Evolutionary conservation across 495 filamentous ascomycete species (phyloP).

Genomic region (Geoglossum glabrum): DNA sequence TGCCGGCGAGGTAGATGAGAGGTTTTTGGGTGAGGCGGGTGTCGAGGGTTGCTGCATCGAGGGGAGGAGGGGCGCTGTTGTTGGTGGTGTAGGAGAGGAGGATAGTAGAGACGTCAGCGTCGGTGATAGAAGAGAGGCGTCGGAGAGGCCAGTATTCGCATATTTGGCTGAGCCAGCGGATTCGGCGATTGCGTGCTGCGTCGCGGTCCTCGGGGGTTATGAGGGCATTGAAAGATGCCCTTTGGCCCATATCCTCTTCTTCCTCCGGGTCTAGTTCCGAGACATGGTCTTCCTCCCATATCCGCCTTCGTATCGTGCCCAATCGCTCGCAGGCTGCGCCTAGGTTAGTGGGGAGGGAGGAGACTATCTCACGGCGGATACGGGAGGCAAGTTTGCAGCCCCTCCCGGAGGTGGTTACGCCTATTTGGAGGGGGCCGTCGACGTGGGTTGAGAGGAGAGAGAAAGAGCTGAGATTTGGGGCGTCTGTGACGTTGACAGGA

Average conservation of each 20-base stretch:
- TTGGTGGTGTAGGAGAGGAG: constrained; percentile 38
- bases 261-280: constrained; percentile 26
- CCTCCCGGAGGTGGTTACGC: constrained; percentile 85
- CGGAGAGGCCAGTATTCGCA: constrained; percentile 97
- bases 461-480: constrained; percentile 76
- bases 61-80: constrained; percentile 11
- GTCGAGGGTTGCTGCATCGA: constrained; percentile 10
- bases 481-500: constrained; percentile 81
- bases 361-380: constrained; percentile 73
- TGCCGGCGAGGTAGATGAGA: constrained; percentile 72
- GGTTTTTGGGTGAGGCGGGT: constrained; percentile 20
- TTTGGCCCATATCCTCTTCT: constrained; percentile 70
- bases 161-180: constrained; percentile 86
- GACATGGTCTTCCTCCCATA: constrained; percentile 61
- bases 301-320: constrained; percentile 51
- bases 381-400: constrained; percentile 87
- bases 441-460: constrained; percentile 70
- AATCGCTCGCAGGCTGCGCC: constrained; percentile 62
- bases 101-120: constrained; percentile 56
- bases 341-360: constrained; percentile 58
- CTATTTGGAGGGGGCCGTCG: constrained; percentile 85
- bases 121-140: constrained; percentile 55
- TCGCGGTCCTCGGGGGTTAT: constrained; percentile 51
- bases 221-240: constrained; percentile 67
- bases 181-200: constrained; percentile 57